Evolutionary conservation across 805 yeast species (phyloP).

Genomic region (Barnettozyma botsteinii): DNA sequence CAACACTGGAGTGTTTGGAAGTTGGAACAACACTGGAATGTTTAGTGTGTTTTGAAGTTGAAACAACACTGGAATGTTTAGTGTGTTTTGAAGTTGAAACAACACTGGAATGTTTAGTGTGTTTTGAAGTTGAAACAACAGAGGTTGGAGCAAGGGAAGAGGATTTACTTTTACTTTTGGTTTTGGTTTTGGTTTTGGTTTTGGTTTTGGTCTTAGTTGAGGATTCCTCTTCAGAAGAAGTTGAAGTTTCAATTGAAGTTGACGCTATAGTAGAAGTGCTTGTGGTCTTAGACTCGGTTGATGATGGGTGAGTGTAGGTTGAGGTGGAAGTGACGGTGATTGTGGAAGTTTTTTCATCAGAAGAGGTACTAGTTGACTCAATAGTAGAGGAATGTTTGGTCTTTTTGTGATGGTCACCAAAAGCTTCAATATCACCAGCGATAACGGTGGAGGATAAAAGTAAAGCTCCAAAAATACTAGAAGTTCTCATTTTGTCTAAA

Average conservation of each 20-base stretch:
- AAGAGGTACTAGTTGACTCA: neutral
- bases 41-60: no score
- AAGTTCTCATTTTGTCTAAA: constrained; percentile 6
- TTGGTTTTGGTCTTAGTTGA: neutral
- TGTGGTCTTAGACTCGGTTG: neutral
- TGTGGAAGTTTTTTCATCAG: neutral
- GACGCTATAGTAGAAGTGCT: neutral
- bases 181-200: neutral
- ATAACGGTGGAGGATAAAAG: constrained; percentile 1
- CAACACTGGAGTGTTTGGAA: neutral
- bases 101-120: no score
- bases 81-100: constrained; percentile 3
- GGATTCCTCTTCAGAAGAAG: neutral
- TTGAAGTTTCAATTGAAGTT: neutral
- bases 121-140: neutral
- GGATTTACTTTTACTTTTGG: no score
- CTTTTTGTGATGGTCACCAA: constrained; percentile 3
- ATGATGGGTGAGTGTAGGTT: neutral
- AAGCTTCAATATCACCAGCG: constrained; percentile 3
- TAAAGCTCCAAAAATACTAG: constrained; percentile 3
- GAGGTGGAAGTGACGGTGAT: neutral
- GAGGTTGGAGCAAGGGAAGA: neutral
- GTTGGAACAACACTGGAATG: constrained; percentile 2
- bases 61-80: neutral
- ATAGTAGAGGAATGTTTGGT: constrained; percentile 2